Conservation (phyloP, 2,329 filamentous ascomycete species). For the Nemania sp. region DNA sequence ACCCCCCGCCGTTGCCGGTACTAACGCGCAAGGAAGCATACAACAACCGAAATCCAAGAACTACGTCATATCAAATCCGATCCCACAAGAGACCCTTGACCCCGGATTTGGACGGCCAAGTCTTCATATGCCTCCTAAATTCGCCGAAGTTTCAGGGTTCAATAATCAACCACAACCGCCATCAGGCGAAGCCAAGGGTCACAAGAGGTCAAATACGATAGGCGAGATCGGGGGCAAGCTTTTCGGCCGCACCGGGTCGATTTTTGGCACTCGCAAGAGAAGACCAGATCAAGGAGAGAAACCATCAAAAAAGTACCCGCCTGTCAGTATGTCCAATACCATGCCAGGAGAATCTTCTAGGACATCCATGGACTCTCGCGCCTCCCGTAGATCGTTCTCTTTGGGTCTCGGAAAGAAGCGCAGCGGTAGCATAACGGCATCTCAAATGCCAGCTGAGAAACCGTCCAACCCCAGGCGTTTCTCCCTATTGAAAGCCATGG, state of each 20-base stretch:
- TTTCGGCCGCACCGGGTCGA: slow-evolving; percentile 80
- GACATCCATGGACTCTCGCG: slow-evolving; percentile 71
- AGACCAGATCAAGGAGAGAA: slow-evolving; percentile 51
- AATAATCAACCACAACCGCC: slow-evolving; percentile 57
- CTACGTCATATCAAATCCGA: slow-evolving; percentile 72
- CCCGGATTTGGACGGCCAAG: slow-evolving; percentile 62
- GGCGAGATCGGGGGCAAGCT: slow-evolving; percentile 82
- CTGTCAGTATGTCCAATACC: slow-evolving; percentile 84
- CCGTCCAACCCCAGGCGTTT: slow-evolving; percentile 61
- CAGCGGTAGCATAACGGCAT: slow-evolving; percentile 67
- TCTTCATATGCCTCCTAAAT: slow-evolving; percentile 63
- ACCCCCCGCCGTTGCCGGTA: slow-evolving; percentile 83
- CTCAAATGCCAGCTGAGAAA: slow-evolving; percentile 61
- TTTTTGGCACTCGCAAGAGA: slow-evolving; percentile 66
- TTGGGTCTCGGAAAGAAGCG: slow-evolving; percentile 71
- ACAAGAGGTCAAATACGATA: slow-evolving; percentile 75
- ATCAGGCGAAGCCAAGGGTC: slow-evolving; percentile 53
- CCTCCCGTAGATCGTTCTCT: slow-evolving; percentile 71
- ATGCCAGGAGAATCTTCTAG: slow-evolving; percentile 63
- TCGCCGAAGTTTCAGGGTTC: slow-evolving; percentile 62
- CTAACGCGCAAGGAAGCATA: slow-evolving; percentile 87
- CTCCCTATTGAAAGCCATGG: slow-evolving; percentile 71
- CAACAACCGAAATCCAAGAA: slow-evolving; percentile 75
- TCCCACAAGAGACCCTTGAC: slow-evolving; percentile 58
- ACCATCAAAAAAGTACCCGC: slow-evolving; percentile 77